Conservation (phyloP, 345 rosid species). For the Theobroma cacao region DNA sequence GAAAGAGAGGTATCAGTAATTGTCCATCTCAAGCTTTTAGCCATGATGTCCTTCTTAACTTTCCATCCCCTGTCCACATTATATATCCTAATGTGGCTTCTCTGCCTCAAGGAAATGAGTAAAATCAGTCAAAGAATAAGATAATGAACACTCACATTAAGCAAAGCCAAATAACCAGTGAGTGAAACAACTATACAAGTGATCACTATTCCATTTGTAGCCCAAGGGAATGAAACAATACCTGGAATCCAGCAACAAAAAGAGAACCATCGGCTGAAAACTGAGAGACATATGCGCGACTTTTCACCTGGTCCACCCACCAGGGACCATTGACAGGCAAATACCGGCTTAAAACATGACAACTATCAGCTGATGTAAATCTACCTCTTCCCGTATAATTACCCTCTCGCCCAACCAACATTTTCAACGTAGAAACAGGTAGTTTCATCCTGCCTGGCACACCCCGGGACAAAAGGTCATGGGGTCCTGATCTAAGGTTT, state of each 20-base stretch:
- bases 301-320: conserved; percentile 32
- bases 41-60: conserved; percentile 51
- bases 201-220: neutral
- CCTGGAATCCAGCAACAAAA: conserved; percentile 65
- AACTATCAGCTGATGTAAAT: conserved; percentile 55
- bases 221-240: conserved; percentile 10
- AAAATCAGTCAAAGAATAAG: neutral
- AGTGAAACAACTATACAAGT: neutral
- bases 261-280: conserved; percentile 65
- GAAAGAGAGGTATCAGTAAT: conserved; percentile 66
- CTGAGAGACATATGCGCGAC: conserved; percentile 62
- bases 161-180: neutral
- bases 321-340: conserved; percentile 57
- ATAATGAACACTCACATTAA: neutral
- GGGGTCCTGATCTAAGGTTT: conserved; percentile 48
- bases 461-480: conserved; percentile 27
- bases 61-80: conserved; percentile 59
- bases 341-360: conserved; percentile 56
- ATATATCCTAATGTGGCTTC: conserved; percentile 53
- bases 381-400: conserved; percentile 57
- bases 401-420: conserved; percentile 65
- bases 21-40: conserved; percentile 59
- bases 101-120: conserved; percentile 30
- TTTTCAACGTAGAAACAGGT: conserved; percentile 52
- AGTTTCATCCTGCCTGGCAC: conserved; percentile 24